Conservation (phyloP, 2,329 filamentous ascomycete species). For the Phialophora expanda region DNA sequence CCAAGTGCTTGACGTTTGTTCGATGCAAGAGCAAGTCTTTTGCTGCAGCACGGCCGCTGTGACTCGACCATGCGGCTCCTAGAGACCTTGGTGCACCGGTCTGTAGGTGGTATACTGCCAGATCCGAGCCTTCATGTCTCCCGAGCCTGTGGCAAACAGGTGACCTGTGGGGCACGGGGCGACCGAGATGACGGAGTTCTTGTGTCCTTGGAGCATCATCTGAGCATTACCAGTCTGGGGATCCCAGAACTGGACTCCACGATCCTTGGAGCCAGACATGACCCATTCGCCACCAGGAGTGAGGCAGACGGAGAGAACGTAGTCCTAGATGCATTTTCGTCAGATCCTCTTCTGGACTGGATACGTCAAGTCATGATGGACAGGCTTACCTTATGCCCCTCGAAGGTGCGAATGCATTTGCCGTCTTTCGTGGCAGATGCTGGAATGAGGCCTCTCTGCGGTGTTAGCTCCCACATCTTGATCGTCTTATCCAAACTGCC, state of each 20-base stretch:
- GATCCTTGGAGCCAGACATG: constrained; percentile 94
- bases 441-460: constrained; percentile 69
- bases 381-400: constrained; percentile 81
- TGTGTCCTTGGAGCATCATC: constrained; percentile 98
- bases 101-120: constrained; percentile 73
- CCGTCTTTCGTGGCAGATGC: constrained; percentile 77
- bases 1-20: neutral
- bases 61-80: constrained; percentile 1
- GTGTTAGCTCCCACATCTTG: constrained; percentile 96
- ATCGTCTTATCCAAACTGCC: constrained; percentile 97
- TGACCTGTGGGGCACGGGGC: constrained; percentile 87
- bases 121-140: constrained; percentile 96
- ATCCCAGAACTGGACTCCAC: constrained; percentile 98
- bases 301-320: constrained; percentile 92
- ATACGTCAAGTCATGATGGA: neutral
- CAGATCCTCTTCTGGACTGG: constrained; percentile 26
- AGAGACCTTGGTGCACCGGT: constrained; percentile 29
- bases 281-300: constrained; percentile 96
- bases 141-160: constrained; percentile 93
- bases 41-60: neutral
- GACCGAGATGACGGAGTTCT: constrained; percentile 98
- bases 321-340: constrained; percentile 67
- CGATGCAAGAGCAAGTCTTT: neutral
- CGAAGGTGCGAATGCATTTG: constrained; percentile 94
- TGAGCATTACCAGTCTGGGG: constrained; percentile 90